Base-by-base conservation (phyloP, 805 yeast species). In the Brettanomyces custersianus region DNA sequence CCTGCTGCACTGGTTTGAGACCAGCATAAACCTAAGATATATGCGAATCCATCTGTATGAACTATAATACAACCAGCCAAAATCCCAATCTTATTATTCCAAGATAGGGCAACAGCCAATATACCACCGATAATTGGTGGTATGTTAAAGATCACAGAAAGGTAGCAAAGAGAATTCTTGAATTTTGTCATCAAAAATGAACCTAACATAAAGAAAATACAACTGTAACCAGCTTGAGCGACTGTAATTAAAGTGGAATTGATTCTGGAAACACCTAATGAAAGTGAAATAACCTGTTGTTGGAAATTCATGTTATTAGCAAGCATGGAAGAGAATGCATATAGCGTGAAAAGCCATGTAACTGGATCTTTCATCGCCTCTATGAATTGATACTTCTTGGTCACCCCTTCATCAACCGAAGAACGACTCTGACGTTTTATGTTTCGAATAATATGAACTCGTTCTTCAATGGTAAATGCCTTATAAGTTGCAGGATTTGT, bases 401-500 rank as follows among this genome's bases (percentile, higher is more conserved):
- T 59, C 1, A 42, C 40, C 33, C 62, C 62, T 37, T 65, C 67
- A 38, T 67, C 70, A 37, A 63, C 57, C 2, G 67, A 44, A 11
- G 59, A 55, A 33, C 41, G 56, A 16, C 55, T 65, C 33, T 50
- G 54, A 26, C 40, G 47, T 40, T 57, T 63, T 40, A 52, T 59
- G 49, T 62, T 48, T 51, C 65, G 47, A 40, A 68, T 67, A 38
- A 65, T 21, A 11, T 11, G 12, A 12, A 65, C 67, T 62, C 28
- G 52, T 40, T 46, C 63, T 69, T 40, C 43, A 44, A 29, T 41
- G 55, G 66, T 39, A 34, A 75, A 56, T 43, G 68, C 67, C 43
- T 49, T 57, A 8, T 72, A 71, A 36, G 56, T 61, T 1, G 71
- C 52, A 17, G 80, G 80, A 45, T 71, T 71, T 40, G 66, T 62